Evolutionary conservation across 1,284 basidiomycete genomes (phyloP).

Genomic region (Ganoderma leucocontextum): DNA sequence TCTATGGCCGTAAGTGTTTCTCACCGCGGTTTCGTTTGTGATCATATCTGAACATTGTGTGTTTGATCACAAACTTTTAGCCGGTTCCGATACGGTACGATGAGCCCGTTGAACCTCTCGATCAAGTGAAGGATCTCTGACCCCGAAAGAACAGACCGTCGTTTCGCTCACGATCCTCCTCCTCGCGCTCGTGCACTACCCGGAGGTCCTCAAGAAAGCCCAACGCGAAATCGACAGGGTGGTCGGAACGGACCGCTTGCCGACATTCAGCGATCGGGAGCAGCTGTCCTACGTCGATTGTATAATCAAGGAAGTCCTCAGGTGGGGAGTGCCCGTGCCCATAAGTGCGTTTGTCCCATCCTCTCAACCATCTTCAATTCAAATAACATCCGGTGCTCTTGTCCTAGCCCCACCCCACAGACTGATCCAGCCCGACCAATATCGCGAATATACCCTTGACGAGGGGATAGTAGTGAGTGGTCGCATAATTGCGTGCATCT

Average conservation of each 20-base stretch:
- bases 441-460: conserved; percentile 16
- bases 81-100: conserved; percentile 17
- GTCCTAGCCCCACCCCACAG: conserved; percentile 12
- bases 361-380: background rate
- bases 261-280: conserved; percentile 9
- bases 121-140: background rate
- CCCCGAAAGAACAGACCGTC: conserved; percentile 9
- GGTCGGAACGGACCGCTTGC: conserved; percentile 15
- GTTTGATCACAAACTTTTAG: background rate
- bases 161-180: conserved; percentile 15
- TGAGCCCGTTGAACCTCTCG: background rate
- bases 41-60: background rate
- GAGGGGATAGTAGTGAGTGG: conserved; percentile 12
- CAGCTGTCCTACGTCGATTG: conserved; percentile 18
- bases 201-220: conserved; percentile 15
- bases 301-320: conserved; percentile 18
- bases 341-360: conserved; percentile 10
- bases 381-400: background rate
- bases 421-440: conserved; percentile 15
- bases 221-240: conserved; percentile 17
- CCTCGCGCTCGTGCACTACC: conserved; percentile 15
- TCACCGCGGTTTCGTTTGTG: background rate
- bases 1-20: conserved; percentile 22
- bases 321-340: conserved; percentile 23
- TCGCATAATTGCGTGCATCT: background rate